Evolutionary conservation across 192 early-diverging fungal species (phyloP).

Genomic region (Pilobolus umbonatus): DNA sequence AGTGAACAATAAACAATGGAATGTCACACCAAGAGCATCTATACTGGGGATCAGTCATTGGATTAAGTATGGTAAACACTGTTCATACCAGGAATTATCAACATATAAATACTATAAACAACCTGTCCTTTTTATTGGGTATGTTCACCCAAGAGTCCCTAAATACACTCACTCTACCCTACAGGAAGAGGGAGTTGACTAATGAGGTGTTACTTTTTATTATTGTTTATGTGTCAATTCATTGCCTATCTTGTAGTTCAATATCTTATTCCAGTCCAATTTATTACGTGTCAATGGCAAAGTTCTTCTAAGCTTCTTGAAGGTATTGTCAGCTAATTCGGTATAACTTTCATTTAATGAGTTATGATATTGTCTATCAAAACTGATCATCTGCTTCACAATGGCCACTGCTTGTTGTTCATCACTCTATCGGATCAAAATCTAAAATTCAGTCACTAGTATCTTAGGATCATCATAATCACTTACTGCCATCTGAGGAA

Average conservation of each 20-base stretch:
- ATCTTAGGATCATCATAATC: not conserved
- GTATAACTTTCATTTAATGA: constrained; percentile 78
- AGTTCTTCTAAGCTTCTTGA: constrained; percentile 85
- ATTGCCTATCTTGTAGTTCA: constrained; percentile 53
- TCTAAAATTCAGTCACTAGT: not conserved
- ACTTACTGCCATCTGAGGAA: constrained; percentile 11
- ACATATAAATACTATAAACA: too few relatives aligned
- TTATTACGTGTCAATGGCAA: constrained; percentile 90
- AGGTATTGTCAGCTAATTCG: constrained; percentile 81
- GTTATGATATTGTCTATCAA: constrained; percentile 80
- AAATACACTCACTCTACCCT: too few relatives aligned
- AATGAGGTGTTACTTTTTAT: too few relatives aligned
- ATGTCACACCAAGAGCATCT: too few relatives aligned
- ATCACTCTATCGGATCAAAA: constrained; percentile 17
- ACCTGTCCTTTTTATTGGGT: too few relatives aligned
- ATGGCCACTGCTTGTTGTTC: constrained; percentile 43
- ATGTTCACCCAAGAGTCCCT: too few relatives aligned
- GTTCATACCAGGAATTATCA: too few relatives aligned
- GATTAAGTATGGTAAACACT: too few relatives aligned
- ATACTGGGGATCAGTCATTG: too few relatives aligned
- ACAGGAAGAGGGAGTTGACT: too few relatives aligned
- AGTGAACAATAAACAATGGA: too few relatives aligned
- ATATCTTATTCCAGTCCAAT: constrained; percentile 89
- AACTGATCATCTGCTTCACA: constrained; percentile 60
- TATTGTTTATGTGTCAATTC: constrained; percentile 37